These are phyloP conservation scores for Pyropia haitanensis DNA, from an alignment of 23 red algal genomes.

Conservation along the genomic window DNA sequence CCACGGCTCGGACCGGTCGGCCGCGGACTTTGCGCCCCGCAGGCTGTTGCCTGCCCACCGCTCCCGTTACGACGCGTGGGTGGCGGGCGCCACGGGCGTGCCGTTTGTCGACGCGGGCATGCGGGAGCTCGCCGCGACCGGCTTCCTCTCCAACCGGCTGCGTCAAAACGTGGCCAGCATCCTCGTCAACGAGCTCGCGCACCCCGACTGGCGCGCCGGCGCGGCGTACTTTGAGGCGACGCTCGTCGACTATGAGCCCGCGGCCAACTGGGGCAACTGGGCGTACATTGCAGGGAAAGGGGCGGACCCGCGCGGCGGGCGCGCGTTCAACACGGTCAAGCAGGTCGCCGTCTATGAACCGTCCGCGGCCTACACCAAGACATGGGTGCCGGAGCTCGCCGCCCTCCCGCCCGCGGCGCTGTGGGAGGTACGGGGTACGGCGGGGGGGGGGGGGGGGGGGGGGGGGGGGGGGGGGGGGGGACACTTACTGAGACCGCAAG, in stretches of 20 bases:
- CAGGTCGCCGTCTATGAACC: slow-evolving; percentile 69
- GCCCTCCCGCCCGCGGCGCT: slow-evolving; percentile 44
- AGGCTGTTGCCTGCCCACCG: slow-evolving; percentile 8
- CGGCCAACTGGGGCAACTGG: slow-evolving; percentile 90
- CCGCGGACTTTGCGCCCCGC: background rate
- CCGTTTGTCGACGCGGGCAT: slow-evolving; percentile 84
- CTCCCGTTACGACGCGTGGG: slow-evolving; percentile 40
- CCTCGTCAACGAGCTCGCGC: slow-evolving; percentile 69
- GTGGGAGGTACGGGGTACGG: too few relatives aligned
- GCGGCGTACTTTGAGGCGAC: slow-evolving; percentile 83
- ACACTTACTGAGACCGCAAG: too few relatives aligned
- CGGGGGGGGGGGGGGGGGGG: too few relatives aligned
- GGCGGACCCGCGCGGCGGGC: slow-evolving; percentile 65
- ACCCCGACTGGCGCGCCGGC: slow-evolving; percentile 79
- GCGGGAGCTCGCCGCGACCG: slow-evolving; percentile 77
- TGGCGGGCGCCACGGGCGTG: slow-evolving; percentile 61
- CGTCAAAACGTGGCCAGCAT: slow-evolving; percentile 92
- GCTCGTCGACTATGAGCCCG: slow-evolving; percentile 78
- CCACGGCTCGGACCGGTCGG: slow-evolving; percentile 16
- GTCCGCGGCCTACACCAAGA: slow-evolving; percentile 35
- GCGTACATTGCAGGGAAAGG: slow-evolving; percentile 82
- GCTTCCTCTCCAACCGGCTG: slow-evolving; percentile 82
- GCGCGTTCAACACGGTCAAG: slow-evolving; percentile 79
- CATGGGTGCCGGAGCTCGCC: slow-evolving; percentile 73
- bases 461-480: too few relatives aligned